These are phyloP conservation scores for Cryptosporidium tyzzeri DNA, from an alignment of 169 alveolate species.

Conservation along the genomic window DNA sequence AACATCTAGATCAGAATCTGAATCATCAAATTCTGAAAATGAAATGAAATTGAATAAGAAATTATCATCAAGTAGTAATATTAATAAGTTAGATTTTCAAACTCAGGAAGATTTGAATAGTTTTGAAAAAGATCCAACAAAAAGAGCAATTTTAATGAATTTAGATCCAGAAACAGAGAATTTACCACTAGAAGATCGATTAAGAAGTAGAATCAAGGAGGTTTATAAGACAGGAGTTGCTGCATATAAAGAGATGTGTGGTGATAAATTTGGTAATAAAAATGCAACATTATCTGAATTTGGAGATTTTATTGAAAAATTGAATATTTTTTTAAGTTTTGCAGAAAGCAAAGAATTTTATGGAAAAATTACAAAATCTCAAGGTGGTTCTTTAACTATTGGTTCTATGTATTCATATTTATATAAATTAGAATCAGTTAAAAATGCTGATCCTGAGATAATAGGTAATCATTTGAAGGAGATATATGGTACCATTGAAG, in stretches of 20 bases:
- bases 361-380: constrained; percentile 4
- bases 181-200: constrained; percentile 38
- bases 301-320: constrained; percentile 56
- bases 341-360: constrained; percentile 46
- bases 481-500: constrained; percentile 36
- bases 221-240: constrained; percentile 26
- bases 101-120: background rate
- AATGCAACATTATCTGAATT: constrained; percentile 21
- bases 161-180: constrained; percentile 28
- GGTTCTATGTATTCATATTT: constrained; percentile 32
- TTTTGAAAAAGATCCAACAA: constrained; percentile 22
- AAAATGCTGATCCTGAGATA: constrained; percentile 35
- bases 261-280: background rate
- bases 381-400: constrained; percentile 21
- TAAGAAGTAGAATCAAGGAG: constrained; percentile 25
- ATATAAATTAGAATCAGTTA: background rate
- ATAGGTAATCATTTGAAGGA: constrained; percentile 28
- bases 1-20: background rate
- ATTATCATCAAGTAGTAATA: background rate
- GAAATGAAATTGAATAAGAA: background rate
- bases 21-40: background rate
- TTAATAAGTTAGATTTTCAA: background rate
- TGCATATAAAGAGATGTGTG: constrained; percentile 45
- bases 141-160: constrained; percentile 53
- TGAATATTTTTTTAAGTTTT: constrained; percentile 46